These are phyloP conservation scores for Penicillium occitanis DNA, from an alignment of 2,329 filamentous ascomycete species.

Conservation along the genomic window DNA sequence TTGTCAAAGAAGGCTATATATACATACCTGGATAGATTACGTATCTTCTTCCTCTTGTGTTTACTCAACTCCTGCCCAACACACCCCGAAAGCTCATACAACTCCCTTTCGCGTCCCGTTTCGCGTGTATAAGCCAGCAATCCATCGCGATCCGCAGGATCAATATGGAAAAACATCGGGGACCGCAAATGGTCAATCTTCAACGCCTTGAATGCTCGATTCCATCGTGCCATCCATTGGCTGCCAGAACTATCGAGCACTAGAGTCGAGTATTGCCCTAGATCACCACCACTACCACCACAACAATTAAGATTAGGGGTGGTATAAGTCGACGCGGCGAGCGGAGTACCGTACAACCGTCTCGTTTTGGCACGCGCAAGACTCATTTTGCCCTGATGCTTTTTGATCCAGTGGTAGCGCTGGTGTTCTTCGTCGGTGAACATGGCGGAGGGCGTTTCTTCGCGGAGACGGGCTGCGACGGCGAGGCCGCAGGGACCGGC, in stretches of 20 bases:
- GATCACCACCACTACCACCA: background rate
- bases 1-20: conserved; percentile 17
- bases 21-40: conserved; percentile 46
- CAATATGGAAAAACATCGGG: conserved; percentile 80
- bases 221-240: conserved; percentile 71
- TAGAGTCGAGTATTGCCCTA: conserved; percentile 48
- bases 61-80: conserved; percentile 80
- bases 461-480: conserved; percentile 68
- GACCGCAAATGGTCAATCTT: conserved; percentile 71
- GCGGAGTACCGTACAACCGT: background rate
- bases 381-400: conserved; percentile 60
- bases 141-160: conserved; percentile 72
- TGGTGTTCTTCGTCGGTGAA: conserved; percentile 83
- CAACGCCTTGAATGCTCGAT: conserved; percentile 65
- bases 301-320: background rate
- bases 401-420: conserved; percentile 74
- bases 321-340: background rate
- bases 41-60: conserved; percentile 68
- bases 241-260: conserved; percentile 66
- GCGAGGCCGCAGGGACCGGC: conserved; percentile 74
- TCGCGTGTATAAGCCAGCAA: conserved; percentile 68
- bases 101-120: conserved; percentile 59
- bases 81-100: conserved; percentile 69
- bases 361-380: conserved; percentile 15
- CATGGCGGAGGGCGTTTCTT: conserved; percentile 71